phyloP scores from a whole-genome alignment of 2,329 filamentous ascomycete genomes.

The Venturia aucupariae region DNA sequence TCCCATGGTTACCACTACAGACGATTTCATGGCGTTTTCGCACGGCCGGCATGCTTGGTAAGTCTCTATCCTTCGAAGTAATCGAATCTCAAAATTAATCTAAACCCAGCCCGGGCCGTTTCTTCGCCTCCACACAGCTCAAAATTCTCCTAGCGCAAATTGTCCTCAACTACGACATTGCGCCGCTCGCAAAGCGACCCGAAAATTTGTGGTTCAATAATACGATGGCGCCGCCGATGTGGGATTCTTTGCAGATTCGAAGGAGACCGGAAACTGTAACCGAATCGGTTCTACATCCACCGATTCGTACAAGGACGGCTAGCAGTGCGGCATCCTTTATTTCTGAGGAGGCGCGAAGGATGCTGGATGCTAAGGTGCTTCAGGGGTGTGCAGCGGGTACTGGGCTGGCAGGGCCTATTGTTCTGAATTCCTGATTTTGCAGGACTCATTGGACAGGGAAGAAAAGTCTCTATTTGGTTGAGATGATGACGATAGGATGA shows the following conservation, averaged over 20 bases:
- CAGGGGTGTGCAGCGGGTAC: neutral
- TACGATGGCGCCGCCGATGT: constrained; percentile 15
- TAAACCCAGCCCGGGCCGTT: constrained; percentile 28
- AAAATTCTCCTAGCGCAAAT: constrained; percentile 36
- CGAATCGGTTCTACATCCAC: neutral
- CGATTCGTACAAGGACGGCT: neutral
- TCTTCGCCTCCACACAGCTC: constrained; percentile 39
- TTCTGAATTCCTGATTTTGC: neutral
- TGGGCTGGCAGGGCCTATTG: neutral
- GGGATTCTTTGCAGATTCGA: constrained; percentile 8
- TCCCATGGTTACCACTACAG: constrained; percentile 10
- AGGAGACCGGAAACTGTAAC: constrained; percentile 5
- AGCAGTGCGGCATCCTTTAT: neutral
- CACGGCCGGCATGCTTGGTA: constrained; percentile 15
- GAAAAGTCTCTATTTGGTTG: neutral
- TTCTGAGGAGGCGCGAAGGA: neutral
- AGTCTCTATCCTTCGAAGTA: constrained; percentile 12
- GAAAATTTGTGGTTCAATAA: constrained; percentile 16
- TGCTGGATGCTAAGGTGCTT: neutral
- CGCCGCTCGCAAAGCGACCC: constrained; percentile 9
- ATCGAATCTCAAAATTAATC: constrained; percentile 31
- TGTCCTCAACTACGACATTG: constrained; percentile 19
- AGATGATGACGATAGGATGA: neutral
- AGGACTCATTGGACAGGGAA: neutral
- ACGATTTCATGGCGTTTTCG: constrained; percentile 15